Base-by-base conservation (phyloP, 1,284 basidiomycete genomes). In the Naganishia sp. region DNA sequence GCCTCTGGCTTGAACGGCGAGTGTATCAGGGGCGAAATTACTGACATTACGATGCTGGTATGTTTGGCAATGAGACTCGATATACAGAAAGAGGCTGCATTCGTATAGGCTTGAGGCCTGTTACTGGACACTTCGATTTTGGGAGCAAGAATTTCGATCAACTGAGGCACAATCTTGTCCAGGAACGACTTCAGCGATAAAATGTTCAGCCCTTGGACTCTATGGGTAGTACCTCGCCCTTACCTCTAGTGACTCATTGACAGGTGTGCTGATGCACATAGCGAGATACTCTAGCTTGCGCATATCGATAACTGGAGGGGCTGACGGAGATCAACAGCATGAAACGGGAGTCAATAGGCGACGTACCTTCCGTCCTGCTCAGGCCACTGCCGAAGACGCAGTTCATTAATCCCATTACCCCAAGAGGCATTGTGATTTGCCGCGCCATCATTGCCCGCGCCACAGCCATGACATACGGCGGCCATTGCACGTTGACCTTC, bases 341-440 rank as follows among this genome's bases (percentile, higher is more conserved):
- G 9, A 18, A 18, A 42, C 21, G 10, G 5, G 39, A 25, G 23
- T 42, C 13, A 32, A 3, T 15, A 15, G 6, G 35, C 5, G 17
- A 65, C 69, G 53, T 47, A 72, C 71, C 67, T 49, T 69, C 65
- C 2, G 64, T 63, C 55, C 69, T 68, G 18, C 68, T 69, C 31
- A 72, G 67, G 32, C 68, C 71, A 1, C 68, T 70, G 15, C 76
- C 76, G 39, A 77, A 70, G 7, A 76, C 70, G 63, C 75, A 75
- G 53, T 74, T 73, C 72, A 78, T 73, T 45, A 78, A 58, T 0
- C 73, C 76, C 28, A 65, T 70, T 0, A 77, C 71, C 11, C 76
- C 76, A 31, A 74, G 73, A 4, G 70, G 70, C 21, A 74, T 53
- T 46, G 71, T 61, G 10, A 76, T 65, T 64, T 75, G 73, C 18